These are phyloP conservation scores for Metschnikowia aberdeeniae DNA, from an alignment of 805 yeast genomes.

Conservation along the genomic window DNA sequence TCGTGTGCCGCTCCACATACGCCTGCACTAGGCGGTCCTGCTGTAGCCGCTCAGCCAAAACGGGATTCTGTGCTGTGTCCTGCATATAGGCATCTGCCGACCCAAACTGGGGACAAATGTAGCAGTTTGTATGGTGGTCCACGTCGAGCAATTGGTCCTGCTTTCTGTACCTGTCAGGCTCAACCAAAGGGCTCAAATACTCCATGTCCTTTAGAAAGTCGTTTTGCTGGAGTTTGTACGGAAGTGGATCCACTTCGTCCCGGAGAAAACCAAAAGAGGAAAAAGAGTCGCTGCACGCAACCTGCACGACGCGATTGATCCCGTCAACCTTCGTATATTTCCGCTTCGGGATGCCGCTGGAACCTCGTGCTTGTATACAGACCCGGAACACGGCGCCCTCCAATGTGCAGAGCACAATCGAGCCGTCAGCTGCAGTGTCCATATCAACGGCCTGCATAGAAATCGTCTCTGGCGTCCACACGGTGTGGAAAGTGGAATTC, in stretches of 20 bases:
- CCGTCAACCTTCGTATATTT: slow-evolving; percentile 54
- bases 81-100: too few relatives aligned
- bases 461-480: slow-evolving; percentile 62
- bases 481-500: slow-evolving; percentile 40
- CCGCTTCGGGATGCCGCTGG: slow-evolving; percentile 22
- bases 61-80: neutral
- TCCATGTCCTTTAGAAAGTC: slow-evolving; percentile 50
- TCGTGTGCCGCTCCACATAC: neutral
- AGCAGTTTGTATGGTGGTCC: slow-evolving; percentile 25
- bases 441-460: slow-evolving; percentile 62
- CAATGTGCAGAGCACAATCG: slow-evolving; percentile 59
- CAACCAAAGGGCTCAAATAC: slow-evolving; percentile 47
- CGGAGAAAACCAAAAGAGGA: slow-evolving; percentile 64
- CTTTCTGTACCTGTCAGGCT: slow-evolving; percentile 29
- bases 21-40: neutral
- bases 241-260: slow-evolving; percentile 58
- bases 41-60: too few relatives aligned
- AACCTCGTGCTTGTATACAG: slow-evolving; percentile 24
- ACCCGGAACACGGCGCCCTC: slow-evolving; percentile 62
- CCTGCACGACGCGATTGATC: slow-evolving; percentile 57
- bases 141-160: slow-evolving; percentile 39
- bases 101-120: slow-evolving; percentile 12
- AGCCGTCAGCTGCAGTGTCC: slow-evolving; percentile 65
- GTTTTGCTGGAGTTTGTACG: slow-evolving; percentile 47
- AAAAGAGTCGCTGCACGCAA: slow-evolving; percentile 62